phyloP scores from a whole-genome alignment of 2,329 filamentous ascomycete genomes.

The Claviceps arundinis region DNA sequence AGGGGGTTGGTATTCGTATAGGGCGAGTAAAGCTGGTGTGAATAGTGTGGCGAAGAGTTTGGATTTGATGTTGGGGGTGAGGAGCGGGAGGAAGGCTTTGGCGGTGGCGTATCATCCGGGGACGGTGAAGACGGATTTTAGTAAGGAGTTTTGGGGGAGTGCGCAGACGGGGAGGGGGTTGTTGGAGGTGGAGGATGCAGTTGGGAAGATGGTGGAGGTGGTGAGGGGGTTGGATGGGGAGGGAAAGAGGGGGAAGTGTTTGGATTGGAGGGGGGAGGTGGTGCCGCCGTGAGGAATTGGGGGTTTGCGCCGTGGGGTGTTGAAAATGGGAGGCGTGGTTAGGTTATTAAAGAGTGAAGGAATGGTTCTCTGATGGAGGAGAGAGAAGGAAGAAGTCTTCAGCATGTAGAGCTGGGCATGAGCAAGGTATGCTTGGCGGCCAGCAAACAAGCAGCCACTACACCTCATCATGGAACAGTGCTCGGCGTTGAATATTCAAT shows the following conservation, averaged over 20 bases:
- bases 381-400: too few species aligned
- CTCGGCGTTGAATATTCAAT: too few species aligned
- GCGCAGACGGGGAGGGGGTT: slow-evolving; percentile 47
- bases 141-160: slow-evolving; percentile 55
- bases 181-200: slow-evolving; percentile 53
- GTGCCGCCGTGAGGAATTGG: slow-evolving; percentile 35
- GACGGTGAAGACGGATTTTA: slow-evolving; percentile 65
- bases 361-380: neutral
- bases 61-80: slow-evolving; percentile 49
- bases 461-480: too few species aligned
- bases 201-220: slow-evolving; percentile 49
- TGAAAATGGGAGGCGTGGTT: too few species aligned
- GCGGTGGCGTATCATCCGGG: slow-evolving; percentile 65
- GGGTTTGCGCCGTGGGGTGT: neutral
- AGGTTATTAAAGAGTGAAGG: neutral
- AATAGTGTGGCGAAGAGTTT: slow-evolving; percentile 59
- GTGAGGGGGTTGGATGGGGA: slow-evolving; percentile 32
- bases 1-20: slow-evolving; percentile 75
- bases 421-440: too few species aligned
- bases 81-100: slow-evolving; percentile 48
- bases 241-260: slow-evolving; percentile 46
- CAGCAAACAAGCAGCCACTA: too few species aligned
- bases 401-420: too few species aligned
- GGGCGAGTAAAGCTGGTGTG: slow-evolving; percentile 61
- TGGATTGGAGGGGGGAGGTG: slow-evolving; percentile 57